Evolutionary conservation across 2,329 filamentous ascomycete genomes (phyloP).

Genomic region (Penicillium psychrosexuale): DNA sequence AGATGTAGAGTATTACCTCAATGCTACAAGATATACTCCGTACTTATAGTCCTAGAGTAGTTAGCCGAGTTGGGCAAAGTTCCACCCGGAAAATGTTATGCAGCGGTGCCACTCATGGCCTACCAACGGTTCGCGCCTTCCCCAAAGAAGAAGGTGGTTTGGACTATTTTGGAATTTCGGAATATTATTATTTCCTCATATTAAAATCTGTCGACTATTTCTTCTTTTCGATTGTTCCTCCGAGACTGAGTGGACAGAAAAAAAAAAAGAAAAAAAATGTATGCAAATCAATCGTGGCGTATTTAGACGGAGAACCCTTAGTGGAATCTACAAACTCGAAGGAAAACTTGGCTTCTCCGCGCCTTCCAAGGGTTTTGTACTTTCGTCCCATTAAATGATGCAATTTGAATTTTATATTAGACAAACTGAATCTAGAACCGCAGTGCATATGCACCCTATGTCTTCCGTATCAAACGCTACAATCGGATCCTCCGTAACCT

Average conservation of each 20-base stretch:
- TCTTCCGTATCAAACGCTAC: neutral
- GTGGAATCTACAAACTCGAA: neutral
- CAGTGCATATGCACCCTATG: neutral
- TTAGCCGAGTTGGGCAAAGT: neutral
- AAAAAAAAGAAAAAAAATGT: neutral
- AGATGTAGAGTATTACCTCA: neutral
- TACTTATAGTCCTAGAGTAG: neutral
- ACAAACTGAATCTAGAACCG: neutral
- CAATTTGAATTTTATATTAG: neutral
- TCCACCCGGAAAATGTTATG: slow-evolving; percentile 15
- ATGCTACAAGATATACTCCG: neutral
- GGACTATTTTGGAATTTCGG: neutral
- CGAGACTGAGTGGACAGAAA: neutral
- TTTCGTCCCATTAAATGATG: neutral
- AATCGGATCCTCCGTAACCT: neutral
- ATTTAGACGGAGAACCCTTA: neutral
- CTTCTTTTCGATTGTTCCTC: neutral
- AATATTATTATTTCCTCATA: too few relatives aligned
- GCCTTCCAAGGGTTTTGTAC: too few relatives aligned
- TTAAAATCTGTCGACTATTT: neutral
- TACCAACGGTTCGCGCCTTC: slow-evolving; percentile 8
- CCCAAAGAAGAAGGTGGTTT: slow-evolving; percentile 25
- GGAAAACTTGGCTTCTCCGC: neutral
- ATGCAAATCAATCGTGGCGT: neutral
- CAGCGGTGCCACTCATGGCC: slow-evolving; percentile 13